Conservation (phyloP, 2,329 filamentous ascomycete species). For the Fusarium torreyae region DNA sequence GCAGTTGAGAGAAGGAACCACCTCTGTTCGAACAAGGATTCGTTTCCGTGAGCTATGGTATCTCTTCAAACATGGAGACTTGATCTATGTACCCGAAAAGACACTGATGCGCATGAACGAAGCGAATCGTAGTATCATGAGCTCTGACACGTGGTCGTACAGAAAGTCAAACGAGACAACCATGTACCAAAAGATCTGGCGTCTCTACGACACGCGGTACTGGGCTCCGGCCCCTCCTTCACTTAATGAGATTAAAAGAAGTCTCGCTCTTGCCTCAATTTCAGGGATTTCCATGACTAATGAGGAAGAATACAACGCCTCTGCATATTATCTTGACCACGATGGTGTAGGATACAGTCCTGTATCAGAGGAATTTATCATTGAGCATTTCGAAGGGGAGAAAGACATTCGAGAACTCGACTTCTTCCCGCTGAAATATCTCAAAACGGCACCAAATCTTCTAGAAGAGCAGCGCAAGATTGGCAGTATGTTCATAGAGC, state of each 20-base stretch:
- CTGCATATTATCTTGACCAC: background rate
- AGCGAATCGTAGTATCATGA: background rate
- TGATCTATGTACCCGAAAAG: constrained; percentile 8
- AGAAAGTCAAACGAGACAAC: background rate
- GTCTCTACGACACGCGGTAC: background rate
- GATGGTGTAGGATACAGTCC: background rate
- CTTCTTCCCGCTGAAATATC: background rate
- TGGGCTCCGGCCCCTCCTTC: background rate
- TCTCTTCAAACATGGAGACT: constrained; percentile 11
- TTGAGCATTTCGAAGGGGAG: background rate
- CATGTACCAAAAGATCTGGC: constrained; percentile 13
- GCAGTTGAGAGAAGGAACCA: background rate
- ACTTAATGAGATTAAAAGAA: background rate
- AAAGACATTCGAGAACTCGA: background rate
- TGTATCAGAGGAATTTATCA: background rate
- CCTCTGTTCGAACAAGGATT: background rate
- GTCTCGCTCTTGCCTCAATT: background rate
- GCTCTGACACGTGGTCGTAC: background rate
- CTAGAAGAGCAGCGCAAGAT: background rate
- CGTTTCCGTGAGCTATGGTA: constrained; percentile 12
- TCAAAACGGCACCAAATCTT: background rate
- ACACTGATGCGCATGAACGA: background rate
- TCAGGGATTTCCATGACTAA: too few species aligned
- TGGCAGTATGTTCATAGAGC: background rate
- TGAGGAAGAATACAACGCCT: background rate